Conservation (phyloP, 164 flowering plant species). For the Nelumbo lutea region DNA sequence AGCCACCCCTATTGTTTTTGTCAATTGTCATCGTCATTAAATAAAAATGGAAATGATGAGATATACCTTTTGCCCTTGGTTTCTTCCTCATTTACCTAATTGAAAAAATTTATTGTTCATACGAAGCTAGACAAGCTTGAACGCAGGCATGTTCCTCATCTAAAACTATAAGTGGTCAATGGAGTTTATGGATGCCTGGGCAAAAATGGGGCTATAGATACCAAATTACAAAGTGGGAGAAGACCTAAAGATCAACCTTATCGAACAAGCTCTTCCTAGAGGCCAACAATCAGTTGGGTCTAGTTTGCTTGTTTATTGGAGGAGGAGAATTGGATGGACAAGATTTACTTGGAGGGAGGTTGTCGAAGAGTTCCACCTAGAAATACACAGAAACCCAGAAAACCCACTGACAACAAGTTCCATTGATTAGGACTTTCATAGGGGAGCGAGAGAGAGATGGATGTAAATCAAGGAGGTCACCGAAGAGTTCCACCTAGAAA, state of each 20-base stretch:
- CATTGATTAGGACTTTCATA: no score
- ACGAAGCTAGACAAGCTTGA: constrained; percentile 74
- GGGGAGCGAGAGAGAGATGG: no score
- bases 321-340: constrained; percentile 49
- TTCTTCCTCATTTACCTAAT: no score
- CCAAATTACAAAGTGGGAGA: constrained; percentile 68
- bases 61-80: no score
- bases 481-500: no score
- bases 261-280: constrained; percentile 62
- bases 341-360: constrained; percentile 59
- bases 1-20: no score
- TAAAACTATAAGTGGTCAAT: constrained; percentile 94
- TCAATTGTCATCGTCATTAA: no score
- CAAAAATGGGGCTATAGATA: constrained; percentile 74
- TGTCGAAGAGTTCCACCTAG: no score
- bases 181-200: constrained; percentile 86
- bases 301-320: constrained; percentile 56
- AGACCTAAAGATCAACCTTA: constrained; percentile 30
- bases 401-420: no score
- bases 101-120: not conserved
- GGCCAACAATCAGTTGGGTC: constrained; percentile 87
- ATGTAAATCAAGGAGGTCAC: no score
- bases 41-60: no score
- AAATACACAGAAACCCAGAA: no score
- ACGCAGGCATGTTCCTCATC: constrained; percentile 91